Conservation (phyloP, 805 yeast species). For the Debaryomyces hansenii region DNA sequence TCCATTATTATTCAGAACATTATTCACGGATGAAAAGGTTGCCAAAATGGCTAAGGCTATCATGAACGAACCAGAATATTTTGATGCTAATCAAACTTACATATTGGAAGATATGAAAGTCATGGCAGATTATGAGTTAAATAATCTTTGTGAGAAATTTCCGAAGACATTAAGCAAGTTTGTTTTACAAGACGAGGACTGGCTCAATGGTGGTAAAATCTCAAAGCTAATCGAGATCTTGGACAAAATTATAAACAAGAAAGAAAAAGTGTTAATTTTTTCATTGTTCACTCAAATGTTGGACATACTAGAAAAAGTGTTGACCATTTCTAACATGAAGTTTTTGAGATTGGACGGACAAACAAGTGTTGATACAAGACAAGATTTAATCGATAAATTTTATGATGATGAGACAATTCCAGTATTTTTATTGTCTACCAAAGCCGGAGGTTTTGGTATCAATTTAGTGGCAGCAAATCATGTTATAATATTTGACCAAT, state of each 20-base stretch:
- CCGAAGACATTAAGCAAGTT: constrained; percentile 60
- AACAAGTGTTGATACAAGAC: constrained; percentile 91
- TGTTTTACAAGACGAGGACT: constrained; percentile 53
- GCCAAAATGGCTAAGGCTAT: constrained; percentile 73
- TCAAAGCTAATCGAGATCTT: constrained; percentile 55
- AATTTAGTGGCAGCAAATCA: constrained; percentile 93
- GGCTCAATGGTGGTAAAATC: constrained; percentile 77
- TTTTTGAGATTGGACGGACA: constrained; percentile 90
- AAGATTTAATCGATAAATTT: constrained; percentile 84
- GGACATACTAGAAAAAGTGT: constrained; percentile 79
- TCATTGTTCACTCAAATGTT: constrained; percentile 91
- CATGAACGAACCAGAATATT: constrained; percentile 78
- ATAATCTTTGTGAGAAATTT: constrained; percentile 69
- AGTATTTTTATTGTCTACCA: constrained; percentile 85
- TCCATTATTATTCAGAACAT: constrained; percentile 76
- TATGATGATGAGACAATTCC: constrained; percentile 81
- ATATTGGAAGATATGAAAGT: constrained; percentile 93
- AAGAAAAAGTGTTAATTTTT: constrained; percentile 74
- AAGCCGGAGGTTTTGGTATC: constrained; percentile 99
- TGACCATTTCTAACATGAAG: constrained; percentile 62
- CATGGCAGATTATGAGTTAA: constrained; percentile 89
- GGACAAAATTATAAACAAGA: constrained; percentile 52
- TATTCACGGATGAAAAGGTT: constrained; percentile 57
- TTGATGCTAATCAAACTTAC: constrained; percentile 70
- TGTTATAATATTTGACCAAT: constrained; percentile 88